Evolutionary conservation across 169 alveolate species (phyloP), one percentile per base, ranked within the genome.

Genomic region (Plasmodium relictum): DNA sequence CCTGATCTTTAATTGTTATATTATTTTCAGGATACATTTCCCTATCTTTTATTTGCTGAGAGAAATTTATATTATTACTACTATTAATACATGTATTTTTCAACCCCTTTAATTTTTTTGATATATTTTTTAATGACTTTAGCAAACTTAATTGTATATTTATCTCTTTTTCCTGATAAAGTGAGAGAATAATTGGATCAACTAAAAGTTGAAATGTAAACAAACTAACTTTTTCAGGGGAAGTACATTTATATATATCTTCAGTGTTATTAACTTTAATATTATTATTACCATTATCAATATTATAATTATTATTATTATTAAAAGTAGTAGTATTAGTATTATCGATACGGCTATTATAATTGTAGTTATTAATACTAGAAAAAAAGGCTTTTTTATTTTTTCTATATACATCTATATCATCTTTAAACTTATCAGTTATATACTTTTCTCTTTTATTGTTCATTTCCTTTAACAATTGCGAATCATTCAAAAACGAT

Each of bases 141-240:
- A 86, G 26, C 73, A 86, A 45, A 50, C 39, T 58, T 7, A 8
- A 31, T 42, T 86, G 92, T 18, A 86, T 14, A n/a, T 31, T 31
- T 63, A 31, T 12, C 45, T 86, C 92, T 63, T 72, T 86, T 52
- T 86, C 92, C 26, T 86, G 74, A 66, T 86, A 86, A 31, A 86
- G 72, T 6, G 92, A 18, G 52, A 26, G 10, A 18, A 86, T 70
- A 31, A 86, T 54, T 42, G 92, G 92, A 63, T 86, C 92, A 16
- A 71, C 92, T 61, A 86, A 58, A 41, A 86, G 69, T 41, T 86
- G 88, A 37, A 86, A 70, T 6, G 22, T 20, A 2, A 86, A 56
- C 6, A 86, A 56, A 63, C 20, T 45, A 54, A 54, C 37, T 6
- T 54, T 54, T 54, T 54, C 63, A 18, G 9, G 8, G 14, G 63